phyloP scores from a whole-genome alignment of 345 rosid genomes.

The Acer negundo region DNA sequence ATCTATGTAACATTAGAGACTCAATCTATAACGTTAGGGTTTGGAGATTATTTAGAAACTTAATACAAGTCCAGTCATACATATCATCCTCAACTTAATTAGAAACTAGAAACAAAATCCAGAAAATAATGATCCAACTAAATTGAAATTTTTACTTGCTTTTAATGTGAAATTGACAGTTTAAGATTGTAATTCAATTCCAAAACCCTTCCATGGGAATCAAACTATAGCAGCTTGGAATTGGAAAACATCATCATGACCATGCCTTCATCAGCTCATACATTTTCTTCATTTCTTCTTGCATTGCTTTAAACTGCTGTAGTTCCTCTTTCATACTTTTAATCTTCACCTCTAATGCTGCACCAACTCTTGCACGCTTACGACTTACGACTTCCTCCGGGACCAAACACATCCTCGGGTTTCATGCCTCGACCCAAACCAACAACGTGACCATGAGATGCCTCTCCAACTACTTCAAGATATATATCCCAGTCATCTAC shows the following conservation, averaged over 20 bases:
- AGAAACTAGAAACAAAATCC: not conserved
- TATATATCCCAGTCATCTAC: not conserved
- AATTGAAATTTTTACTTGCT: too few species aligned
- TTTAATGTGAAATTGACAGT: too few species aligned
- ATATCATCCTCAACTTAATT: not conserved
- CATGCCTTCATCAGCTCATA: not conserved
- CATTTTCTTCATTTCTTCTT: not conserved
- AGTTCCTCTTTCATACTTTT: not conserved
- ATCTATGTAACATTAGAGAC: too few species aligned
- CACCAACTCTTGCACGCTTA: not conserved
- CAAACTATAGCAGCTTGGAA: too few species aligned
- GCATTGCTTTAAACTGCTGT: not conserved
- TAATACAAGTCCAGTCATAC: not conserved
- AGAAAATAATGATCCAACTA: not conserved
- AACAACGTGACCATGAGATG: not conserved
- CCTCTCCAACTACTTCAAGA: not conserved
- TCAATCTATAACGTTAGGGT: too few species aligned
- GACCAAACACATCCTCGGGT: not conserved
- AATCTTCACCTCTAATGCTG: not conserved
- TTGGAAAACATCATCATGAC: too few species aligned
- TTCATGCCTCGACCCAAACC: not conserved
- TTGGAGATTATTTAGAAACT: too few species aligned
- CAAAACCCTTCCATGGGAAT: too few species aligned
- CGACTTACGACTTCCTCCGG: not conserved
- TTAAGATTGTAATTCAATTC: too few species aligned